These are phyloP conservation scores for Cornus florida DNA, from an alignment of 148 eudicot species.

Conservation along the genomic window DNA sequence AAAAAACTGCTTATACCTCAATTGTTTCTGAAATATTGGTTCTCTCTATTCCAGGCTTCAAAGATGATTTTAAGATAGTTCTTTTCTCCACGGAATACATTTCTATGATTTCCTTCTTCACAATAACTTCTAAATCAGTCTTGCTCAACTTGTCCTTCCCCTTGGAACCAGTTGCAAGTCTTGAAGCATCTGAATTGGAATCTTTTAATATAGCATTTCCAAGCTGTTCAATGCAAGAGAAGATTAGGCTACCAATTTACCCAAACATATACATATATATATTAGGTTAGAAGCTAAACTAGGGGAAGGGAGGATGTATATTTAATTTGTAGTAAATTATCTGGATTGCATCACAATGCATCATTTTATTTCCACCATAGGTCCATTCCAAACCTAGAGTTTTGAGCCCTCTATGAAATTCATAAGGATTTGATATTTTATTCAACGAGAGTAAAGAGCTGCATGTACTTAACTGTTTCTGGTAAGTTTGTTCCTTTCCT, in stretches of 20 bases:
- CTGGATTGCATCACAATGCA: no score
- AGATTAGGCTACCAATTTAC: no score
- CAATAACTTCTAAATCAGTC: background rate
- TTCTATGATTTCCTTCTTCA: background rate
- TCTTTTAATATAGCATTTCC: background rate
- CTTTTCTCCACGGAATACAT: background rate
- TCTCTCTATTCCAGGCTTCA: background rate
- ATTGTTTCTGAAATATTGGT: slow-evolving; percentile 1
- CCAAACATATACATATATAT: background rate
- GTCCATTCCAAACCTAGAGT: background rate
- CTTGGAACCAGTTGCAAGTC: background rate
- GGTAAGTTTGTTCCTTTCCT: background rate
- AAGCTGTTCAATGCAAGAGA: slow-evolving; percentile 6
- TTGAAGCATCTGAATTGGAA: slow-evolving; percentile 12
- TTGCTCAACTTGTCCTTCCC: background rate
- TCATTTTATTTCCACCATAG: no score
- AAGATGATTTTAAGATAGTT: background rate
- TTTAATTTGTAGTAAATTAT: no score
- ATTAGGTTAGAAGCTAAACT: background rate
- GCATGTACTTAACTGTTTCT: background rate
- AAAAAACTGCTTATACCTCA: slow-evolving; percentile 1
- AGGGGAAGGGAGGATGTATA: background rate
- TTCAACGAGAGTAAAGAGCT: background rate
- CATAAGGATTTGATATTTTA: slow-evolving; percentile 1
- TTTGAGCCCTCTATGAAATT: slow-evolving; percentile 10